Conservation (phyloP, 345 rosid species). For the Angophora floribunda region DNA sequence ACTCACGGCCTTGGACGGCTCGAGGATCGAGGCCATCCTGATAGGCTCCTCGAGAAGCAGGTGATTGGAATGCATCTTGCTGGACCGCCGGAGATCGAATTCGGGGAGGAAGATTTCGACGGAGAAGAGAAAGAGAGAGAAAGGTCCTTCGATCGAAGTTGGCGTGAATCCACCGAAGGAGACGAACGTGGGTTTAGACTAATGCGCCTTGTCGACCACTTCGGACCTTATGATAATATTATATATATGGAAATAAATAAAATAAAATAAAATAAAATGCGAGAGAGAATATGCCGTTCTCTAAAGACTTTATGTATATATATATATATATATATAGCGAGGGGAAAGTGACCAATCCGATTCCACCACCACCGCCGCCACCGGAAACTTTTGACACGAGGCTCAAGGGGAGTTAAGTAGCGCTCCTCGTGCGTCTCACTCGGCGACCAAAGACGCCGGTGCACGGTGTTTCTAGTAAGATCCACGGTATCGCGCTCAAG, state of each 20-base stretch:
- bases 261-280: neutral
- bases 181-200: neutral
- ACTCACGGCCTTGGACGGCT: slow-evolving; percentile 85
- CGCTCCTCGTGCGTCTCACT: neutral
- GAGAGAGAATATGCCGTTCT: neutral
- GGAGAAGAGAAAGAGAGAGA: neutral
- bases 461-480: neutral
- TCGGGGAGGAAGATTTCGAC: neutral
- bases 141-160: neutral
- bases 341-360: neutral
- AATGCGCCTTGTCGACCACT: neutral
- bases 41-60: slow-evolving; percentile 97
- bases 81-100: neutral
- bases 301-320: neutral
- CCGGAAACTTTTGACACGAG: neutral
- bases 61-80: slow-evolving; percentile 86
- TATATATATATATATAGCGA: too few relatives aligned
- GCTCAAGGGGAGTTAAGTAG: neutral
- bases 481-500: neutral
- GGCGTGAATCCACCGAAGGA: neutral
- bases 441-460: neutral
- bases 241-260: neutral
- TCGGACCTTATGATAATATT: neutral
- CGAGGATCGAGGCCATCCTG: slow-evolving; percentile 97
- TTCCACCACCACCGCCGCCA: neutral